Conservation (phyloP, 495 filamentous ascomycete species). For the Diplogelasinospora grovesii region DNA sequence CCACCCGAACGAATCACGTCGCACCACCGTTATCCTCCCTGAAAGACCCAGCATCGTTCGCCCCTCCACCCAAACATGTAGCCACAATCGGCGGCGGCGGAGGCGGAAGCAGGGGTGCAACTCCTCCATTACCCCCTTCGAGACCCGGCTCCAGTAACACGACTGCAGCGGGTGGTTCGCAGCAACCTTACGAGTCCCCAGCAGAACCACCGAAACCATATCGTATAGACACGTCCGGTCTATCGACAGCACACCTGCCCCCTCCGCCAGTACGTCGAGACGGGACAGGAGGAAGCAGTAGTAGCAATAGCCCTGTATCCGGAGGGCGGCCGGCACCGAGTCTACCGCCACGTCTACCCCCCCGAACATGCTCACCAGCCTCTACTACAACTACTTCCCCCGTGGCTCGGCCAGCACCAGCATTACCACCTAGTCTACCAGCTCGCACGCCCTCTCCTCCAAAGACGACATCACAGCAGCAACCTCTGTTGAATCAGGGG, state of each 20-base stretch:
- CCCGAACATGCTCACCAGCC: too few species aligned
- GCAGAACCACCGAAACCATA: slow-evolving; percentile 59
- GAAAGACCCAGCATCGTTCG: slow-evolving; percentile 78
- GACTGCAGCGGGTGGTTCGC: too few species aligned
- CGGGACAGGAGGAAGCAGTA: too few species aligned
- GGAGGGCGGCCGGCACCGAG: slow-evolving; percentile 20
- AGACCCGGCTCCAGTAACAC: too few species aligned
- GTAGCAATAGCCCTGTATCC: too few species aligned
- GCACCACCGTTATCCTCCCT: slow-evolving; percentile 69
- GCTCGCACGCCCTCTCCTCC: too few species aligned
- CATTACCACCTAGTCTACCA: slow-evolving; percentile 54
- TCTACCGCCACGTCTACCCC: too few species aligned
- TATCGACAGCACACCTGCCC: slow-evolving; percentile 61
- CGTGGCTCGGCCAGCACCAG: too few species aligned
- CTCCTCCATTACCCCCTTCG: slow-evolving; percentile 1
- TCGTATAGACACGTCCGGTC: slow-evolving; percentile 61
- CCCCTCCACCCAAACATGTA: slow-evolving; percentile 68
- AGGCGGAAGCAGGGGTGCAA: not conserved
- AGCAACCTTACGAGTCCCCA: slow-evolving; percentile 38
- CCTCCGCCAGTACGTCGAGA: slow-evolving; percentile 60
- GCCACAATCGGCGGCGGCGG: slow-evolving; percentile 5
- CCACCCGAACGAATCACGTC: slow-evolving; percentile 29
- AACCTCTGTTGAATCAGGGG: slow-evolving; percentile 62
- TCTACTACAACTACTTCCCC: too few species aligned
- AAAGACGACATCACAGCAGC: too few species aligned